Base-by-base conservation (phyloP, 805 yeast genomes). In the Metschnikowia proteae region DNA sequence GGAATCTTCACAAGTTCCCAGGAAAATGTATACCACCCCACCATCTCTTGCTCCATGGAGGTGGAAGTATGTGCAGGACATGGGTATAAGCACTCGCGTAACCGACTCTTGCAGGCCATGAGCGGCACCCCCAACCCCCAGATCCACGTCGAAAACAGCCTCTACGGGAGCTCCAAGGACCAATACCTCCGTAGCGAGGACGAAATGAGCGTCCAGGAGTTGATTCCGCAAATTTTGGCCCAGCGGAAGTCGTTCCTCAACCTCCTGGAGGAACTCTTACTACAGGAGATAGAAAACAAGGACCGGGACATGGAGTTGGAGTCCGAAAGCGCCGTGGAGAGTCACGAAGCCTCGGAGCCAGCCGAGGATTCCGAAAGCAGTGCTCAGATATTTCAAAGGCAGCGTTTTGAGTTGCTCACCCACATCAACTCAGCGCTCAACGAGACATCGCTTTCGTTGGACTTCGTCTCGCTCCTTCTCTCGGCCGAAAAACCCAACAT, bases 371-470 rank as follows among this genome's bases (percentile, higher is more conserved):
- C 55, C n/a, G 38, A 51, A 13, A 44, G 36, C 33, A 60, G 50
- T 28, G 45, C 37, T 7, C 77, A 72, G 39, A 68, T 70, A 7
- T 82, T 83, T 57, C 65, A 70, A 42, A 71, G 70, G 38, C 73
- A 79, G 13, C 82, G 82, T 59, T 61, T 68, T n/a, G 80, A 81
- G 49, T 73, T 84, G 37, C 57, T 83, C 11, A 72, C 69, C 13
- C 70, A 74, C 38, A 73, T 86, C 29, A 76, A 80, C 46, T 65
- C 81, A 0, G 96, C 98, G 1, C 71, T 88, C 56, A 94, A 92
- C 62, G 97, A 94, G 61, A 83, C 96, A 0, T 90, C 97, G 0
- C 66, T 94, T 34, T 84, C 96, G 1, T 70, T 91, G 49, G 99
- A 92, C 61, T 87, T 91, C 54, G 84, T 92, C 1, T 88, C 97